A percentile compares a stretch with the other conserved stretches of the same genome.
These are phyloP conservation scores for Calycina herbarum DNA, from an alignment of 2,329 filamentous ascomycete genomes.

Conservation along the genomic window DNA sequence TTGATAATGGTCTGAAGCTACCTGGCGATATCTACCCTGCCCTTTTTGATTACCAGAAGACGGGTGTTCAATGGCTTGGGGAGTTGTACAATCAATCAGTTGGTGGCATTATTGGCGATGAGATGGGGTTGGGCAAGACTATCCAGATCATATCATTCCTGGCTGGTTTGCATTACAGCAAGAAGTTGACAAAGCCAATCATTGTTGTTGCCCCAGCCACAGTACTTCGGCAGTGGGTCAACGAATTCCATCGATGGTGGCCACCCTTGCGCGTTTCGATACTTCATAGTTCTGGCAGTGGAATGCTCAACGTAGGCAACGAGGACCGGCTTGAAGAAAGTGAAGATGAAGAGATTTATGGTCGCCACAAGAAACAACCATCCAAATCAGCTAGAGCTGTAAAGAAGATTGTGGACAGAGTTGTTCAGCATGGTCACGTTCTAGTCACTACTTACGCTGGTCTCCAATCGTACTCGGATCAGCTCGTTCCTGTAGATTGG, in stretches of 20 bases:
- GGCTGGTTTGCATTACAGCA: slow-evolving; percentile 89
- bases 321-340: slow-evolving; percentile 59
- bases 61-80: slow-evolving; percentile 92
- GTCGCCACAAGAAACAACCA: slow-evolving; percentile 38
- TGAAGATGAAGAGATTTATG: slow-evolving; percentile 50
- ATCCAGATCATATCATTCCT: slow-evolving; percentile 68
- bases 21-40: slow-evolving; percentile 92
- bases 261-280: slow-evolving; percentile 96
- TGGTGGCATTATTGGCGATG: slow-evolving; percentile 92
- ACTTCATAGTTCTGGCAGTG: slow-evolving; percentile 90
- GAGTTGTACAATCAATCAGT: slow-evolving; percentile 88
- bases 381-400: slow-evolving; percentile 68
- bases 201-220: slow-evolving; percentile 94
- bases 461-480: slow-evolving; percentile 84
- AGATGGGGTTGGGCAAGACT: slow-evolving; percentile 99
- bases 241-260: slow-evolving; percentile 99
- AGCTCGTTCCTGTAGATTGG: slow-evolving; percentile 83
- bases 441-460: slow-evolving; percentile 95
- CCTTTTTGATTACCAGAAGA: slow-evolving; percentile 96
- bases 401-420: slow-evolving; percentile 77
- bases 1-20: slow-evolving; percentile 72
- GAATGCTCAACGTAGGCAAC: slow-evolving; percentile 80
- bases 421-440: slow-evolving; percentile 83
- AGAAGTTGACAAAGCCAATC: slow-evolving; percentile 77
- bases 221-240: slow-evolving; percentile 95